phyloP scores from a whole-genome alignment of 768 basidiomycete genomes.

The Auricularia heimuer region DNA sequence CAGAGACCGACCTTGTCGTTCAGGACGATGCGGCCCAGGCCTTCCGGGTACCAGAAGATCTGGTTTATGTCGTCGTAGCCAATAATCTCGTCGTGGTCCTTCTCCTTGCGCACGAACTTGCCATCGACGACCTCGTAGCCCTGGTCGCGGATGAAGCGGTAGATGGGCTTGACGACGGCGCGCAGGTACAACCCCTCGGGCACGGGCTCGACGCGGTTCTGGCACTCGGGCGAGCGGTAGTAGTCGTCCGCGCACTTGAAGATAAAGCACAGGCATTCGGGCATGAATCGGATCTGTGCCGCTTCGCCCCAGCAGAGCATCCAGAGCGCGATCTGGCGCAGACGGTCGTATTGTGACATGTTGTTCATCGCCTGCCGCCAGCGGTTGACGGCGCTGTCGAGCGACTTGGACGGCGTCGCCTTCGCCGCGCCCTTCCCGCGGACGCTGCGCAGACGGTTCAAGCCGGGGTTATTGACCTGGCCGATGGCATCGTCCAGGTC shows the following conservation, averaged over 20 bases:
- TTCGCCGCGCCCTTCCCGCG: constrained; percentile 46
- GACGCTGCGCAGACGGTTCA: constrained; percentile 72
- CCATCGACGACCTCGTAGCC: constrained; percentile 95
- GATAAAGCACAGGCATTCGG: constrained; percentile 97
- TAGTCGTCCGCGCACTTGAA: constrained; percentile 99
- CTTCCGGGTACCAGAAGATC: constrained; percentile 99
- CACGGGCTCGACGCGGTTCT: constrained; percentile 82
- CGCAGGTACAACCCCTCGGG: constrained; percentile 93
- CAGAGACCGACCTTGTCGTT: constrained; percentile 63
- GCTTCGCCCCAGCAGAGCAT: constrained; percentile 98
- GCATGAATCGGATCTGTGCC: constrained; percentile 91
- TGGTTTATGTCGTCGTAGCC: constrained; percentile 99
- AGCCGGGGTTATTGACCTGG: constrained; percentile 81
- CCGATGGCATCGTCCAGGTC: constrained; percentile 98
- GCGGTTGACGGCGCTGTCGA: constrained; percentile 77
- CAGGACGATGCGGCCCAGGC: constrained; percentile 84
- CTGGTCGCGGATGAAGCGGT: constrained; percentile 94
- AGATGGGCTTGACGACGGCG: constrained; percentile 84
- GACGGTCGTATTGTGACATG: constrained; percentile 96
- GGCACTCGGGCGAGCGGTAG: constrained; percentile 97
- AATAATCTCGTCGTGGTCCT: constrained; percentile 88
- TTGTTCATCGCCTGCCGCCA: constrained; percentile 98
- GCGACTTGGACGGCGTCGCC: constrained; percentile 43
- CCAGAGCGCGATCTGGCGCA: constrained; percentile 91
- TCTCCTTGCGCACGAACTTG: constrained; percentile 86